A percentile compares a stretch with the other conserved stretches of the same genome.
These are phyloP conservation scores for Pythium apleroticum DNA, from an alignment of 352 stramenopile genomes.

Conservation along the genomic window DNA sequence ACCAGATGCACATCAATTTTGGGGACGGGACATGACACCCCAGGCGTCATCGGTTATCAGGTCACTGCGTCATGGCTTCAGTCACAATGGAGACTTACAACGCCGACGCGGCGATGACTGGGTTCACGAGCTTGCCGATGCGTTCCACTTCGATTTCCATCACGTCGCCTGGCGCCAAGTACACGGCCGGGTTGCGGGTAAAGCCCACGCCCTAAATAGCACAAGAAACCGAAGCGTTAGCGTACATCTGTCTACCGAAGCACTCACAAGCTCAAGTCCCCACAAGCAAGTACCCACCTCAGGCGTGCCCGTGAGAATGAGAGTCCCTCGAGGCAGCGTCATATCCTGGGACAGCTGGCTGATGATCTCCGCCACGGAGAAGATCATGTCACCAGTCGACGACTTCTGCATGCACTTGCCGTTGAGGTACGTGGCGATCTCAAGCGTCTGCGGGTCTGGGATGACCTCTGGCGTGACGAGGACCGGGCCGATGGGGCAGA, in stretches of 20 bases:
- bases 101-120: slow-evolving; percentile 66
- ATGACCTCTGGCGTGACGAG: slow-evolving; percentile 80
- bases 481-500: slow-evolving; percentile 86
- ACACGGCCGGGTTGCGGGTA: slow-evolving; percentile 84
- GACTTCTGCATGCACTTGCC: slow-evolving; percentile 85
- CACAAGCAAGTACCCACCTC: slow-evolving; percentile 46
- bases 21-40: not conserved
- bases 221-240: not conserved
- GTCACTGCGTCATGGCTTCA: not conserved
- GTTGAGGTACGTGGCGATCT: slow-evolving; percentile 83
- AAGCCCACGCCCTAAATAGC: slow-evolving; percentile 75
- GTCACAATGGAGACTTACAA: slow-evolving; percentile 35
- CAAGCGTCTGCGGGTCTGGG: slow-evolving; percentile 70
- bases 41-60: not conserved
- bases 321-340: slow-evolving; percentile 82
- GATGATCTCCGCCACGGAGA: slow-evolving; percentile 86
- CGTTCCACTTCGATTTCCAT: slow-evolving; percentile 90
- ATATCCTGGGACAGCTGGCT: slow-evolving; percentile 88
- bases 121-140: slow-evolving; percentile 89
- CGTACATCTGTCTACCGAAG: not conserved
- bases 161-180: slow-evolving; percentile 82
- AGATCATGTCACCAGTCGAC: slow-evolving; percentile 91
- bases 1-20: not conserved
- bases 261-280: not conserved
- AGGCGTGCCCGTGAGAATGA: slow-evolving; percentile 90